Evolutionary conservation across 345 rosid species (phyloP).

Genomic region (Aegle marmelos): DNA sequence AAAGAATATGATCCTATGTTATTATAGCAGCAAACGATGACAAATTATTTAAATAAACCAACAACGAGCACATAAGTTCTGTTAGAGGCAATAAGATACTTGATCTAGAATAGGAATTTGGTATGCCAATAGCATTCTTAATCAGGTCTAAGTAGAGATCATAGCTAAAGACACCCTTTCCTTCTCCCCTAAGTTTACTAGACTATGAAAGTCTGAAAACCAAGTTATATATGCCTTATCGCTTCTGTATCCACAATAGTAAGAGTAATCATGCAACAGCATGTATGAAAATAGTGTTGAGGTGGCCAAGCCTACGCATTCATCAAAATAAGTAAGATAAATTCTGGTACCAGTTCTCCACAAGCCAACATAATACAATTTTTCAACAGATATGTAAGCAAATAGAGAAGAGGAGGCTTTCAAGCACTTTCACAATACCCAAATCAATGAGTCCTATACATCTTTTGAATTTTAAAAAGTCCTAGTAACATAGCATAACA

Average conservation of each 20-base stretch:
- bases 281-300: background rate
- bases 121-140: background rate
- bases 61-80: background rate
- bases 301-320: background rate
- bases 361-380: background rate
- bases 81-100: background rate
- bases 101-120: background rate
- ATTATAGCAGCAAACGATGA: background rate
- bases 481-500: background rate
- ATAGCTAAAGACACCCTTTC: background rate
- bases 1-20: too few species aligned
- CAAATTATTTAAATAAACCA: background rate
- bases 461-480: background rate
- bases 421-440: background rate
- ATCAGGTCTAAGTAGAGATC: background rate
- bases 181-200: background rate
- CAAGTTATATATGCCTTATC: background rate
- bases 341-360: background rate
- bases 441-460: background rate
- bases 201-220: background rate
- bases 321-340: background rate
- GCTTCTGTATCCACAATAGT: background rate
- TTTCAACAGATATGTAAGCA: background rate
- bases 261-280: background rate
- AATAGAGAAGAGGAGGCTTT: background rate